phyloP scores from a whole-genome alignment of 202 grass and related monocot species.

The Digitaria exilis region DNA sequence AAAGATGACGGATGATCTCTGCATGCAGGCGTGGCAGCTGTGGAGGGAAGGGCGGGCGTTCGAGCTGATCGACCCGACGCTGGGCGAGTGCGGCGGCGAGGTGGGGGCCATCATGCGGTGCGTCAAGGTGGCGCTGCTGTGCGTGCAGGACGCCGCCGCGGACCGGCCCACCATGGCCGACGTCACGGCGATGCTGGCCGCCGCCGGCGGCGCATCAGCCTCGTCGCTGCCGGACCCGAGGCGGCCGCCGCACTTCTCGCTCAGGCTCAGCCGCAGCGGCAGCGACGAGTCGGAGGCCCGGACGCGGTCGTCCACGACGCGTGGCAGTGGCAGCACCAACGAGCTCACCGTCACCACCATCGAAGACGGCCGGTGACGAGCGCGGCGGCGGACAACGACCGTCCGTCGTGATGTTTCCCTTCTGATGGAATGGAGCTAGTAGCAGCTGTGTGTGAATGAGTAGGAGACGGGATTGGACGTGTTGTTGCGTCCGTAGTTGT shows the following conservation, averaged over 20 bases:
- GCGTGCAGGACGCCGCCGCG: slow-evolving; percentile 70
- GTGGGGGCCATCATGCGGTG: slow-evolving; percentile 35
- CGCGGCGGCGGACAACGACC: too few species aligned
- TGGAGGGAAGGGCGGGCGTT: slow-evolving; percentile 51
- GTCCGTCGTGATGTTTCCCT: neutral
- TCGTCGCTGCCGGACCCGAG: slow-evolving; percentile 34
- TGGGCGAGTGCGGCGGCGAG: slow-evolving; percentile 13
- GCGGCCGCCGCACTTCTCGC: slow-evolving; percentile 46
- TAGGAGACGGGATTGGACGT: too few species aligned
- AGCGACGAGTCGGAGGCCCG: neutral
- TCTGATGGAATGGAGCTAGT: neutral
- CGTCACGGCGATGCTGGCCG: slow-evolving; percentile 55
- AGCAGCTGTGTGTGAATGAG: too few species aligned
- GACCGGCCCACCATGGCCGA: slow-evolving; percentile 73
- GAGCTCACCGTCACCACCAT: slow-evolving; percentile 46
- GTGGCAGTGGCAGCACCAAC: slow-evolving; percentile 42
- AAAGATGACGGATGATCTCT: neutral
- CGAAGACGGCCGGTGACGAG: slow-evolving; percentile 33
- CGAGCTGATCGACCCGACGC: slow-evolving; percentile 51
- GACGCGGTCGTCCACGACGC: slow-evolving; percentile 6
- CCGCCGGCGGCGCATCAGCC: neutral
- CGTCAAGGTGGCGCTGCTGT: slow-evolving; percentile 74
- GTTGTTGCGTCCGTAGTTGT: too few species aligned
- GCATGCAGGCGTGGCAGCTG: slow-evolving; percentile 56
- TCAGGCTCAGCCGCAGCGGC: slow-evolving; percentile 33